Evolutionary conservation across 2,329 filamentous ascomycete genomes (phyloP).

Genomic region (Apiospora hydei): DNA sequence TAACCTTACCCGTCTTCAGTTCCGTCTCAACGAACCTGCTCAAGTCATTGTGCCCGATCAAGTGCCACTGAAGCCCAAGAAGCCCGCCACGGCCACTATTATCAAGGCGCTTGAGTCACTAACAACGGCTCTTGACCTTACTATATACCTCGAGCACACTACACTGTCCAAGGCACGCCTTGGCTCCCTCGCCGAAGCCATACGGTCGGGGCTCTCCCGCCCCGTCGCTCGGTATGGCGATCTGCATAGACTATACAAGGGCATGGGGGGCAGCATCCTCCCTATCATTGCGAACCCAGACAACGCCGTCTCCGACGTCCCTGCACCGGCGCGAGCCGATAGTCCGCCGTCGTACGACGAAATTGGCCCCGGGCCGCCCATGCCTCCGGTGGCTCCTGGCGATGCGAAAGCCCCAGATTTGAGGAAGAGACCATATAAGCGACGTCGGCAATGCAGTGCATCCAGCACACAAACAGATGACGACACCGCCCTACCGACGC

Average conservation of each 20-base stretch:
- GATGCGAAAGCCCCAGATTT: not conserved
- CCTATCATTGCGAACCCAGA: not conserved
- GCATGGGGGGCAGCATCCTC: slow-evolving; percentile 24
- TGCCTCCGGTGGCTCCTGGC: slow-evolving; percentile 17
- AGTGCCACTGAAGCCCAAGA: slow-evolving; percentile 21
- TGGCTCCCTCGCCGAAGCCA: not conserved
- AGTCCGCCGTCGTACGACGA: slow-evolving; percentile 26
- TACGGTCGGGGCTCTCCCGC: slow-evolving; percentile 21
- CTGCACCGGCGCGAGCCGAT: not conserved
- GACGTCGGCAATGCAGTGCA: slow-evolving; percentile 22
- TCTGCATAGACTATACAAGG: slow-evolving; percentile 27
- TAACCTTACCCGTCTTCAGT: slow-evolving; percentile 23
- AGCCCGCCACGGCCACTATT: slow-evolving; percentile 19
- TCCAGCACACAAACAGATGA: slow-evolving; percentile 22
- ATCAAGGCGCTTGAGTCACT: slow-evolving; percentile 24
- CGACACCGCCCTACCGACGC: not conserved
- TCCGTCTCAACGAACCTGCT: slow-evolving; percentile 23
- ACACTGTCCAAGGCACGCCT: slow-evolving; percentile 25
- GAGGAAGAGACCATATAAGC: slow-evolving; percentile 9
- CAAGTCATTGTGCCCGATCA: slow-evolving; percentile 25
- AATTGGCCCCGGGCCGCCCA: slow-evolving; percentile 26
- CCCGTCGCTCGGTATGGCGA: slow-evolving; percentile 24
- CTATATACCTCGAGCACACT: slow-evolving; percentile 25
- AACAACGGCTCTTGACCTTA: slow-evolving; percentile 14
- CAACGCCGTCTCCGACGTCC: slow-evolving; percentile 18